Base-by-base conservation (phyloP, 2,329 filamentous ascomycete genomes). In the Emmonsiellopsis sp. region DNA sequence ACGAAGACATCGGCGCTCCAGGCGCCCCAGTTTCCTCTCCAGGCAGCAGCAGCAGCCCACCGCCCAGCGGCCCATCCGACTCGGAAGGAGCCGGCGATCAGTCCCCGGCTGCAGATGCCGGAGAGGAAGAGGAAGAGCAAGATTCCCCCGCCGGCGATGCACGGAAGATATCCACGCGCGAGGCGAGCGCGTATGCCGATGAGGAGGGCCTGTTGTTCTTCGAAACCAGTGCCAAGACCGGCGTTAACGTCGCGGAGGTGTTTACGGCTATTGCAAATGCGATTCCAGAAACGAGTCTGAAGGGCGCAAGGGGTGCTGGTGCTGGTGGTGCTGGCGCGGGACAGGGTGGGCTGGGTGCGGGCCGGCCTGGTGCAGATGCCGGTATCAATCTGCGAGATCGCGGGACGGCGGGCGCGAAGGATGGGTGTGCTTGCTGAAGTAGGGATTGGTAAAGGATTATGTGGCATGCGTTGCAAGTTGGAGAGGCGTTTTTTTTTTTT, bases 251-350 rank as follows among this genome's bases (percentile, higher is more conserved):
- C 40, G 84, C 86, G 51, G 92, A 96, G 63, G 93, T 98, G 34
- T 98, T 98, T 68, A 96, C 91, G 45, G 93, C 93, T 34, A 98
- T 98, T 68, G 93, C 93, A 56, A 97, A 97, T 68, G 90, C 91
- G 42, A 98, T 98, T 64, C 93, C 93, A 1, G 93, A 98, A 77
- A 95, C 90, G 51, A 95, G 89, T 58, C 76, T 97, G 69, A 97
- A 97, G 82, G 91, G 86, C 49, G 81, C 87, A 36, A 82, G 89
- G 61, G 87, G 87, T n/a, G 76, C 80, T 14, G 85, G 83, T 47
- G 77, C 82, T 14, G 75, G 79, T 54, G 67, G 74, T 61, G 68
- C 71, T 59, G 74, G 79, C 53, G 76, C 80, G 64, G 80, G 82
- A 69, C 75, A 76, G 49, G 66, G 62, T 65, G 87, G 68, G 81